phyloP scores from a whole-genome alignment of 2,329 filamentous ascomycete species.

The Juglanconis juglandina region DNA sequence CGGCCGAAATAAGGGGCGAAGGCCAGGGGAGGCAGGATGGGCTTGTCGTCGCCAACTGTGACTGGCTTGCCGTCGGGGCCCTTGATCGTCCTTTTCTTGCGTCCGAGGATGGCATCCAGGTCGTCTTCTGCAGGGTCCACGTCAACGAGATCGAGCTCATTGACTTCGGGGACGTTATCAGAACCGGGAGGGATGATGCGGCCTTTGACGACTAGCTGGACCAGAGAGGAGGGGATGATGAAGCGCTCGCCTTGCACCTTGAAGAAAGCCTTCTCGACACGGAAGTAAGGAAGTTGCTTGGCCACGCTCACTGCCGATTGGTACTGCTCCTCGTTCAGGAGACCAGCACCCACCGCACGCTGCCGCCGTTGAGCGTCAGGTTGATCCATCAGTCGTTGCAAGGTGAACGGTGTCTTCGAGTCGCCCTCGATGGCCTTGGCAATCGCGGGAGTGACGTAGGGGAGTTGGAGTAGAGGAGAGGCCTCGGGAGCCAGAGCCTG shows the following conservation, averaged over 20 bases:
- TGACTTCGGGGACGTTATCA: slow-evolving; percentile 68
- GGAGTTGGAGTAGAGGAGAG: slow-evolving; percentile 88
- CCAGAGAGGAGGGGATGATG: slow-evolving; percentile 87
- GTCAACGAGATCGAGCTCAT: slow-evolving; percentile 80
- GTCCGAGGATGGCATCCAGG: slow-evolving; percentile 76
- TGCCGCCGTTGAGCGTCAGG: slow-evolving; percentile 70
- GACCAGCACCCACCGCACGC: slow-evolving; percentile 65
- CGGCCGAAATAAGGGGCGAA: slow-evolving; percentile 88
- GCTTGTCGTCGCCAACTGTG: slow-evolving; percentile 53
- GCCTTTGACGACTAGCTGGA: slow-evolving; percentile 92
- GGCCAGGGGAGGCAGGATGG: slow-evolving; percentile 76
- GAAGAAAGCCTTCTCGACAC: slow-evolving; percentile 92
- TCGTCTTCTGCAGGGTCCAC: slow-evolving; percentile 91
- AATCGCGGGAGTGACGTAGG: slow-evolving; percentile 71
- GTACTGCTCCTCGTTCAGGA: slow-evolving; percentile 76
- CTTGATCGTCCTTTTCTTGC: slow-evolving; percentile 67
- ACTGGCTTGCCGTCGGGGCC: slow-evolving; percentile 55
- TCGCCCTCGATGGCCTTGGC: slow-evolving; percentile 69
- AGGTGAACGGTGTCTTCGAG: slow-evolving; percentile 68
- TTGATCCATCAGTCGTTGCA: slow-evolving; percentile 87
- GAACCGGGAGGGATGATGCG: slow-evolving; percentile 88
- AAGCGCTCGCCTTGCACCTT: slow-evolving; percentile 94
- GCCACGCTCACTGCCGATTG: slow-evolving; percentile 71
- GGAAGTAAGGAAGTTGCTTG: slow-evolving; percentile 76
- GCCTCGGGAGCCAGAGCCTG: slow-evolving; percentile 82